phyloP scores from a whole-genome alignment of 495 filamentous ascomycete genomes.

The Daldinia childiae region DNA sequence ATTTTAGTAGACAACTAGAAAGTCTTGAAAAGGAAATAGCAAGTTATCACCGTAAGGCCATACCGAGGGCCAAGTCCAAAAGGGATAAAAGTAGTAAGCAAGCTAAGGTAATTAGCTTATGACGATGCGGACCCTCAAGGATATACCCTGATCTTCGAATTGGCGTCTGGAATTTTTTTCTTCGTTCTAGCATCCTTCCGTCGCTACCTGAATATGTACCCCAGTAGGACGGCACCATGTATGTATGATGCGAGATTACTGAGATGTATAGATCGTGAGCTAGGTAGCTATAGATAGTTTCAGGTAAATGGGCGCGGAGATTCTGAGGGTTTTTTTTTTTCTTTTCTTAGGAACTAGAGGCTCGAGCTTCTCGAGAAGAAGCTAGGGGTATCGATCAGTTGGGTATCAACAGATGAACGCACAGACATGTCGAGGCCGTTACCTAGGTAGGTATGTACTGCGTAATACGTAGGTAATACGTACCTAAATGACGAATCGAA shows the following conservation, averaged over 20 bases:
- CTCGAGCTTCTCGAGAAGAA: constrained; percentile 11
- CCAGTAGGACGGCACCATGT: not conserved
- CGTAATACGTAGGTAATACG: not conserved
- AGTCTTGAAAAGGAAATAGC: not conserved
- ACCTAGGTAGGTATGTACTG: too few species aligned
- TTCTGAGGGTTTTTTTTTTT: not conserved
- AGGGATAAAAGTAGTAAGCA: not conserved
- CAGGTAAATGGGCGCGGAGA: not conserved
- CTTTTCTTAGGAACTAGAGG: not conserved
- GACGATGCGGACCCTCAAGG: not conserved
- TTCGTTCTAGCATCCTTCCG: not conserved
- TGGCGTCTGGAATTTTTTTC: not conserved
- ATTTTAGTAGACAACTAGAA: not conserved
- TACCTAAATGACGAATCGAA: constrained; percentile 25
- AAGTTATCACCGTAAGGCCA: not conserved
- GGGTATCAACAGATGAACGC: constrained; percentile 11
- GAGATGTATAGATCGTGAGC: constrained; percentile 7
- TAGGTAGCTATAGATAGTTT: constrained; percentile 20
- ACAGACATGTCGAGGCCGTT: constrained; percentile 35
- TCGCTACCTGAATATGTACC: not conserved
- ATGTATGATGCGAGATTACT: constrained; percentile 4
- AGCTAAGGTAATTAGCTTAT: not conserved
- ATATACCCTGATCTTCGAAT: constrained; percentile 1
- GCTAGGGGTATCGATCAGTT: constrained; percentile 12
- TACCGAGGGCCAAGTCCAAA: not conserved